A percentile compares a stretch with the other conserved stretches of the same genome.
Evolutionary conservation across 176 grass and related monocot species (phyloP).

Genomic region (Rhynchospora breviuscula): DNA sequence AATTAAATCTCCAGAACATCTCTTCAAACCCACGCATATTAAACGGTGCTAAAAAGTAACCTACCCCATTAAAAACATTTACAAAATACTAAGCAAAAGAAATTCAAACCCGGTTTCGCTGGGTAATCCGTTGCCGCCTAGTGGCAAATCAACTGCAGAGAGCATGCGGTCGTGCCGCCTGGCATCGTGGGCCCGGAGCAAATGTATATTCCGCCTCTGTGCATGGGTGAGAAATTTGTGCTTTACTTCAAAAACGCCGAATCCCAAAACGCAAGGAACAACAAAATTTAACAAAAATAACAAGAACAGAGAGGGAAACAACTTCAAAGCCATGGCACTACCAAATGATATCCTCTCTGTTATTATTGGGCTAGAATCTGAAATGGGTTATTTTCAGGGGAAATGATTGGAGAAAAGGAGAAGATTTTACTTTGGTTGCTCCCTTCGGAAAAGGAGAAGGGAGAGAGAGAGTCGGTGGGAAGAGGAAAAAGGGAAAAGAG

Average conservation of each 20-base stretch:
- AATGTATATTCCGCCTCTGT: conserved; percentile 23
- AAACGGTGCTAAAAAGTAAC: background rate
- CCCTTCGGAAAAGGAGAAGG: background rate
- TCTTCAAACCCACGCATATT: background rate
- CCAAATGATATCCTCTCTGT: background rate
- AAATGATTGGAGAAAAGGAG: background rate
- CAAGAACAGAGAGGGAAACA: conserved; percentile 11
- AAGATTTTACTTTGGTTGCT: background rate
- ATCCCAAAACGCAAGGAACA: conserved; percentile 13
- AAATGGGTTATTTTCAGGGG: background rate
- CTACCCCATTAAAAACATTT: background rate
- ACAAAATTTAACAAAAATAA: background rate
- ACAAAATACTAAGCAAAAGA: background rate
- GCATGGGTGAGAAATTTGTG: conserved; percentile 45
- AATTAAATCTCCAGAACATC: background rate
- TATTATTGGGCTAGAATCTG: background rate
- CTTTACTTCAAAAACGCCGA: conserved; percentile 62
- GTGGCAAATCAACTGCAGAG: conserved; percentile 44
- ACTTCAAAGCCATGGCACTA: conserved; percentile 11
- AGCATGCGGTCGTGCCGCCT: conserved; percentile 50
- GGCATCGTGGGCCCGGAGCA: conserved; percentile 49
- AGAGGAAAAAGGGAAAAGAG: background rate
- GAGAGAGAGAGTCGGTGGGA: background rate
- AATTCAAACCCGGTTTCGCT: conserved; percentile 61
- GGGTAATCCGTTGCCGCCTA: conserved; percentile 74